Conservation (phyloP, 768 basidiomycete species). For the Termitomyces sp. region DNA sequence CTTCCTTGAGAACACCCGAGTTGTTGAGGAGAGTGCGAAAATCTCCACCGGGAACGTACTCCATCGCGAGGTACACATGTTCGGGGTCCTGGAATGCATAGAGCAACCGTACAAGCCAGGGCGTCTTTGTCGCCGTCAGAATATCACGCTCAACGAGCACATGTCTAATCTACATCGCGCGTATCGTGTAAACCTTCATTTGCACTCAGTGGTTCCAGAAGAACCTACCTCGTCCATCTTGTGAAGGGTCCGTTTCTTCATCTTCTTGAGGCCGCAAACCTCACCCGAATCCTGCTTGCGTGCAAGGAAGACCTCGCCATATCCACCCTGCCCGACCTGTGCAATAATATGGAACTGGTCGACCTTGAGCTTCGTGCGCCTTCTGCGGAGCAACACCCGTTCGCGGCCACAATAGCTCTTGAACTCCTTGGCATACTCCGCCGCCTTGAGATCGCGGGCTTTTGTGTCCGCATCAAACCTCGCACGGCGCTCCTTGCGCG, state of each 20-base stretch:
- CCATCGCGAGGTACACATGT: constrained; percentile 96
- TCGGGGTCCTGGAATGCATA: constrained; percentile 96
- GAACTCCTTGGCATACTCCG: constrained; percentile 75
- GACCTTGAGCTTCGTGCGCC: constrained; percentile 89
- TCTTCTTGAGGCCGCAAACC: constrained; percentile 96
- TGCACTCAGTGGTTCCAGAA: not conserved
- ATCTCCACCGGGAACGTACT: constrained; percentile 98
- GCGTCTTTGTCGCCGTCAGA: constrained; percentile 93
- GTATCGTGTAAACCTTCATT: not conserved
- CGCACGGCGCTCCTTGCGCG: constrained; percentile 79
- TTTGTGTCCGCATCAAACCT: constrained; percentile 83
- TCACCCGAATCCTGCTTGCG: constrained; percentile 94
- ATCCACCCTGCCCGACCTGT: constrained; percentile 98
- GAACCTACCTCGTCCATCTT: constrained; percentile 94
- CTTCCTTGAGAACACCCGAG: constrained; percentile 95
- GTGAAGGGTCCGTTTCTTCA: constrained; percentile 89
- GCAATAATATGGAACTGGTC: constrained; percentile 98
- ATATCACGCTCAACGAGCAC: constrained; percentile 98
- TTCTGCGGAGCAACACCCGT: constrained; percentile 84
- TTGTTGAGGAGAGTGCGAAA: constrained; percentile 98
- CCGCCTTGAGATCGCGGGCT: constrained; percentile 51
- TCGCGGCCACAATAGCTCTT: constrained; percentile 93
- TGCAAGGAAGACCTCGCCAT: constrained; percentile 96
- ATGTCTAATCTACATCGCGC: constrained; percentile 76
- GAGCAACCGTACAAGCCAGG: constrained; percentile 91